These are phyloP conservation scores for Scedosporium boydii DNA, from an alignment of 2,329 filamentous ascomycete species.

Conservation along the genomic window DNA sequence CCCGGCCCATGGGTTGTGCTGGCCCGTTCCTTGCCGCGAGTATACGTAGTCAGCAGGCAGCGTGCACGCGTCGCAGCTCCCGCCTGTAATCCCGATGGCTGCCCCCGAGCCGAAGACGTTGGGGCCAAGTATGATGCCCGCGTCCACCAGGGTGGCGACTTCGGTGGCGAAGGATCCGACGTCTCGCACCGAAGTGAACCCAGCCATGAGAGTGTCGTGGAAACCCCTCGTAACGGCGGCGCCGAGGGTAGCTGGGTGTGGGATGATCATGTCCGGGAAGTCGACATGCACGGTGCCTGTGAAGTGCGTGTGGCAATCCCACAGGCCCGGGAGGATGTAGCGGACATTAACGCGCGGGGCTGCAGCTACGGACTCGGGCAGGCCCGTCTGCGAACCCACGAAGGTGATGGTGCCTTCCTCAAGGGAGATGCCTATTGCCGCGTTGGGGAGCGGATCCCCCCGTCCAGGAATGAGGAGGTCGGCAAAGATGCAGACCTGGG, in stretches of 20 bases:
- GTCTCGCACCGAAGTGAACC: not conserved
- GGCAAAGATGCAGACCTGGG: too few relatives aligned
- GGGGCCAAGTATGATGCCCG: slow-evolving; percentile 34
- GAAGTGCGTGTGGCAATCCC: slow-evolving; percentile 43
- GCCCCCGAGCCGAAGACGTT: slow-evolving; percentile 37
- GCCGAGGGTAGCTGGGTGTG: not conserved
- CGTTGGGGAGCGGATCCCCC: too few relatives aligned
- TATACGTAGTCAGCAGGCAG: not conserved
- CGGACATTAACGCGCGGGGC: slow-evolving; percentile 25
- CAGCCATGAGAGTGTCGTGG: not conserved
- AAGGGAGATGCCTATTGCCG: too few relatives aligned
- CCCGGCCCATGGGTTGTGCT: slow-evolving; percentile 23
- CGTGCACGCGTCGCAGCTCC: slow-evolving; percentile 10
- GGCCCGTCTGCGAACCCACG: too few relatives aligned
- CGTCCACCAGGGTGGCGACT: slow-evolving; percentile 6
- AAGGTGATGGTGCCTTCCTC: too few relatives aligned
- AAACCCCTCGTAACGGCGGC: not conserved
- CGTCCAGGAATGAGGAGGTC: too few relatives aligned
- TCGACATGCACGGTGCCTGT: slow-evolving; percentile 17
- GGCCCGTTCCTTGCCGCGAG: not conserved
- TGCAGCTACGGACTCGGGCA: too few relatives aligned
- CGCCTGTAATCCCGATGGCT: slow-evolving; percentile 35
- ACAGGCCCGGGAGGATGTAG: slow-evolving; percentile 40
- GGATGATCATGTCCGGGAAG: too few relatives aligned
- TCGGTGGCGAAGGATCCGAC: not conserved